Evolutionary conservation across 371 early-diverging fungal genomes (phyloP), one percentile per base, ranked within the genome.

Genomic region (Mucor indicus): DNA sequence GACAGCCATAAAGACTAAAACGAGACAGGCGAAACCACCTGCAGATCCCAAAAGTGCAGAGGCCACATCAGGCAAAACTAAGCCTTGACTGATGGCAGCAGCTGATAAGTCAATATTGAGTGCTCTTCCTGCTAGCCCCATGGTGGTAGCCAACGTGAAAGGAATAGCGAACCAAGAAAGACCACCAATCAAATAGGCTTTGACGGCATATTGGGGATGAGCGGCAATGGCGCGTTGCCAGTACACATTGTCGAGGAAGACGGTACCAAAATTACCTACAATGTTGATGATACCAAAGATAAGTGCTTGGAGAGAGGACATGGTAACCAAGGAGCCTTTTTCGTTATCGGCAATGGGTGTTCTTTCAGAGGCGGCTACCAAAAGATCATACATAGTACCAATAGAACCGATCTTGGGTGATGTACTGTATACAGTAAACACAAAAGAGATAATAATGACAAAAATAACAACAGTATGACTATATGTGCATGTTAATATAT

Each of bases 221-320:
- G 86, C 73, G 29, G 86, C 86, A 52, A 86, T 81, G 16, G 86
- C 86, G 19, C 85, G 77, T 57, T 86, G 86, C 71, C 80, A 86
- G 55, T 86, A 86, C 6, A 80, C 84, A 41, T 86, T 80, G 50
- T 86, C 86, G 12, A 85, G 75, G 55, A 86, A 86, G 9, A 86
- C 86, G 1, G 86, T 86, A 31, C 85, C 85, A 62, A 85, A 85
- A 61, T 86, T 86, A 38, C 85, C 86, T 31, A 84, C 83, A 44
- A 86, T 64, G 47, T 86, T 86, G 62, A 86, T 84, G 31, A 86
- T 75, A 29, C 58, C 85, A 53, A 85, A 86, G 33, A 84, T 77
- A 24, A 84, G 55, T 3, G 81, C 85, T 52, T 80, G 75, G 6
- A 75, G 49, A 6, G 83, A 82, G 4, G 73, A 66, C 81, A 86